Conservation (phyloP, 345 rosid genomes). For the Odontarrhena argentea region DNA sequence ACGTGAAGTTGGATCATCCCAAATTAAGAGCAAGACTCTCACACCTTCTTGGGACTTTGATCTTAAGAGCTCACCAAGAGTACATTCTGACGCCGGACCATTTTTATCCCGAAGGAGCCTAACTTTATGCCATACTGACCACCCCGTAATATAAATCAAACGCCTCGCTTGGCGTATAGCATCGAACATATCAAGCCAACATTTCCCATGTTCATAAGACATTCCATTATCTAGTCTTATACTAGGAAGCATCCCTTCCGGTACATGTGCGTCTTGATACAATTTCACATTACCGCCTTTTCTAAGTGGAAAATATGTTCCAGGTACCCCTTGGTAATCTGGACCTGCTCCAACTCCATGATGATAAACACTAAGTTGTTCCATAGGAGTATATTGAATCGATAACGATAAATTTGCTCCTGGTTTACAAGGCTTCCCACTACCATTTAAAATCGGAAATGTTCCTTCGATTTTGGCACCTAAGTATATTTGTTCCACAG, state of each 20-base stretch:
- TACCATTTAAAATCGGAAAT: slow-evolving; percentile 55
- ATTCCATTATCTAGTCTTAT: slow-evolving; percentile 57
- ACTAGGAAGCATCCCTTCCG: slow-evolving; percentile 56
- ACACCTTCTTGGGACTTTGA: slow-evolving; percentile 89
- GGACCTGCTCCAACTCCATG: slow-evolving; percentile 64
- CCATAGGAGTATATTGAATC: slow-evolving; percentile 62
- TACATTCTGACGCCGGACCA: slow-evolving; percentile 41
- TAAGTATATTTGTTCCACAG: slow-evolving; percentile 53
- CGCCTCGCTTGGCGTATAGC: slow-evolving; percentile 77
- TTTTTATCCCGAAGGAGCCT: slow-evolving; percentile 58
- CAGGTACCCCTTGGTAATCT: slow-evolving; percentile 65
- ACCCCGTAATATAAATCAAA: slow-evolving; percentile 76
- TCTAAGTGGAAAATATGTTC: slow-evolving; percentile 83
- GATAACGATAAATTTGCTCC: slow-evolving; percentile 69
- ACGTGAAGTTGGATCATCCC: slow-evolving; percentile 95
- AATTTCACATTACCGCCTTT: slow-evolving; percentile 71
- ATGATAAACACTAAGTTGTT: slow-evolving; percentile 48
- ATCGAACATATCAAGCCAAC: slow-evolving; percentile 76
- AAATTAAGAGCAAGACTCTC: slow-evolving; percentile 78
- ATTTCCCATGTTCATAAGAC: slow-evolving; percentile 56
- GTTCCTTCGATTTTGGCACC: slow-evolving; percentile 64
- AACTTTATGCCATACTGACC: slow-evolving; percentile 75
- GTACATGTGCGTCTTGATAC: slow-evolving; percentile 89
- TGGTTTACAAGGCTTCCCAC: slow-evolving; percentile 68
- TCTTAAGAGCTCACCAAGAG: slow-evolving; percentile 78